phyloP scores from a whole-genome alignment of 139 green algal species.

The Desmodesmus armatus region DNA sequence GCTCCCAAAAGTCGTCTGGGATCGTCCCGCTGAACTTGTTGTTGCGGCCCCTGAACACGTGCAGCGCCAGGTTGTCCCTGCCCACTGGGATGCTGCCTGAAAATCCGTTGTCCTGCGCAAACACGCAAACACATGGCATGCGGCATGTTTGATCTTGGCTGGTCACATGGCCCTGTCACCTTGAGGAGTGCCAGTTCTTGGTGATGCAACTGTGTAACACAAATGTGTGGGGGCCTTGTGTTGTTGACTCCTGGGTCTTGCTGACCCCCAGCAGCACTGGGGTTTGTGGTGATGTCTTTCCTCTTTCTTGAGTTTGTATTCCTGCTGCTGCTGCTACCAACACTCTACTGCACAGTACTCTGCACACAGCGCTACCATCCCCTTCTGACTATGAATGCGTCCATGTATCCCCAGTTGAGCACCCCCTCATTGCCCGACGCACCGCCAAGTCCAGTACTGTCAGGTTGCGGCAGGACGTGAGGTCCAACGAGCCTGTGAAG shows the following conservation, averaged over 20 bases:
- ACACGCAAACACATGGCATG: background rate
- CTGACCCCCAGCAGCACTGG: too few species aligned
- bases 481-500: slow-evolving; percentile 17
- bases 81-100: slow-evolving; percentile 21
- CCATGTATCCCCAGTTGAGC: too few species aligned
- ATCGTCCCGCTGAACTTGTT: slow-evolving; percentile 18
- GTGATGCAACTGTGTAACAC: background rate
- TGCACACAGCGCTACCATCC: background rate
- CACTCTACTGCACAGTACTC: too few species aligned
- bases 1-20: slow-evolving; percentile 15
- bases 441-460: slow-evolving; percentile 19
- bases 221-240: background rate
- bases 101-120: slow-evolving; percentile 36
- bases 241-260: too few species aligned
- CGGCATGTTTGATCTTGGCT: background rate
- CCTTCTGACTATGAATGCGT: too few species aligned
- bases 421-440: background rate
- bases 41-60: background rate
- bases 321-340: background rate
- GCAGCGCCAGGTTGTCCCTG: slow-evolving; percentile 14
- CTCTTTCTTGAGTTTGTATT: too few species aligned
- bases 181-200: background rate
- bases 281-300: too few species aligned
- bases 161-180: background rate
- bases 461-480: slow-evolving; percentile 1